phyloP scores from a whole-genome alignment of 2,329 filamentous ascomycete genomes.

The Mollisiaceae sp. region DNA sequence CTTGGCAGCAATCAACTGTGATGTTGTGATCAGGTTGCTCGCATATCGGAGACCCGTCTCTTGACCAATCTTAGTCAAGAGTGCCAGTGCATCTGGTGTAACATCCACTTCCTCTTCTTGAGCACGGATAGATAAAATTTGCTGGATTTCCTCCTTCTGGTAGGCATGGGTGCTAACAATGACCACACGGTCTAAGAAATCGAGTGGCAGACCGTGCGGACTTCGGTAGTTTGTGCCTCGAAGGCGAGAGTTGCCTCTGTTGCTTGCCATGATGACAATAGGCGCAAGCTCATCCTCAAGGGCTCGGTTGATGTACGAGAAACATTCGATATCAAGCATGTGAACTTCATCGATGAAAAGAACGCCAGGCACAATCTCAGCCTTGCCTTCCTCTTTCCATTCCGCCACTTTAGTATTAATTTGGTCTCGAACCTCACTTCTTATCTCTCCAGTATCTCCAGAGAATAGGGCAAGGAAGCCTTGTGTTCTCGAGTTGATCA shows the following conservation, averaged over 20 bases:
- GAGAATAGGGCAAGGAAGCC: slow-evolving; percentile 97
- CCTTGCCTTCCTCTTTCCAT: slow-evolving; percentile 99
- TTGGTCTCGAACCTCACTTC: slow-evolving; percentile 95
- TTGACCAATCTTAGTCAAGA: slow-evolving; percentile 93
- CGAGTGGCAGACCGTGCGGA: slow-evolving; percentile 90
- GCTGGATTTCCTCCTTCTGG: slow-evolving; percentile 79
- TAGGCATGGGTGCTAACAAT: slow-evolving; percentile 96
- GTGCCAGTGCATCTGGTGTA: slow-evolving; percentile 84
- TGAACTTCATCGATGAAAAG: slow-evolving; percentile 99
- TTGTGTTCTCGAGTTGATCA: slow-evolving; percentile 99
- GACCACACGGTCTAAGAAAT: slow-evolving; percentile 94
- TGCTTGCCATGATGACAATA: slow-evolving; percentile 99
- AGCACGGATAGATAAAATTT: slow-evolving; percentile 91
- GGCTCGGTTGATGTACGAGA: slow-evolving; percentile 97
- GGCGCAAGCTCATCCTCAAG: slow-evolving; percentile 93
- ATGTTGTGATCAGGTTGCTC: slow-evolving; percentile 97
- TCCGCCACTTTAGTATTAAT: slow-evolving; percentile 99
- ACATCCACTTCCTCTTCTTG: slow-evolving; percentile 96
- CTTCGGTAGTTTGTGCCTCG: slow-evolving; percentile 92
- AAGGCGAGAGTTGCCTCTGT: slow-evolving; percentile 89
- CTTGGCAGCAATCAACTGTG: slow-evolving; percentile 85
- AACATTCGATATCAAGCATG: slow-evolving; percentile 99
- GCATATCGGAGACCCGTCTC: slow-evolving; percentile 93
- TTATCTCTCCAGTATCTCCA: slow-evolving; percentile 96
- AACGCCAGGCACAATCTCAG: slow-evolving; percentile 95